Percentiles rank a stretch among this genome's conserved stretches.
Evolutionary conservation across 257 asterid genomes (phyloP).

Genomic region (Nicotiana benthamiana): DNA sequence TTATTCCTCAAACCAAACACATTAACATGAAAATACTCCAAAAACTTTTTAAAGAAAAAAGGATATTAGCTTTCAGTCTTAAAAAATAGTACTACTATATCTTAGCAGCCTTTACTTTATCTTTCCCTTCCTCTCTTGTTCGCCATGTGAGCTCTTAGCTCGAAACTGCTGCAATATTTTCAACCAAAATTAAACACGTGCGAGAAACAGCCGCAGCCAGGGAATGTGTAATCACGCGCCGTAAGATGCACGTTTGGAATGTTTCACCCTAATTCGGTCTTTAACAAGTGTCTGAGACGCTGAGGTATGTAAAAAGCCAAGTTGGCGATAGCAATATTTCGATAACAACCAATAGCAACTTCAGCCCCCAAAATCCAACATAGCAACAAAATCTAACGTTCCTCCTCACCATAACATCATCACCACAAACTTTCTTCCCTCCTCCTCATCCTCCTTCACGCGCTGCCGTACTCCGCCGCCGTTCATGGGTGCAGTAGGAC

Average conservation of each 20-base stretch:
- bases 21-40: neutral
- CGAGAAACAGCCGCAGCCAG: neutral
- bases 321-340: constrained; percentile 13
- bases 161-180: constrained; percentile 14
- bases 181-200: neutral
- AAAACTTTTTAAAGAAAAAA: neutral
- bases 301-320: constrained; percentile 10
- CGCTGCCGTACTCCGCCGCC: constrained; percentile 32
- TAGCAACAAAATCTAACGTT: constrained; percentile 45
- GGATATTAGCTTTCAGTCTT: neutral
- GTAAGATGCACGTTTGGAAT: constrained; percentile 17
- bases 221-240: constrained; percentile 21
- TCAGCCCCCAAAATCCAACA: constrained; percentile 4
- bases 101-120: neutral
- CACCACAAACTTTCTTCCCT: neutral
- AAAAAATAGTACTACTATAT: neutral
- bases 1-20: no score
- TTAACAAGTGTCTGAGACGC: neutral
- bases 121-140: neutral
- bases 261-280: neutral
- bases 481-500: constrained; percentile 58
- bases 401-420: constrained; percentile 2
- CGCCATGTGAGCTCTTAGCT: constrained; percentile 26
- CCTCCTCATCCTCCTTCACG: constrained; percentile 22
- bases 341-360: constrained; percentile 22